A percentile compares a stretch with the other conserved stretches of the same genome.
phyloP scores from a whole-genome alignment of 306 rosid species.

The Corylus americana region DNA sequence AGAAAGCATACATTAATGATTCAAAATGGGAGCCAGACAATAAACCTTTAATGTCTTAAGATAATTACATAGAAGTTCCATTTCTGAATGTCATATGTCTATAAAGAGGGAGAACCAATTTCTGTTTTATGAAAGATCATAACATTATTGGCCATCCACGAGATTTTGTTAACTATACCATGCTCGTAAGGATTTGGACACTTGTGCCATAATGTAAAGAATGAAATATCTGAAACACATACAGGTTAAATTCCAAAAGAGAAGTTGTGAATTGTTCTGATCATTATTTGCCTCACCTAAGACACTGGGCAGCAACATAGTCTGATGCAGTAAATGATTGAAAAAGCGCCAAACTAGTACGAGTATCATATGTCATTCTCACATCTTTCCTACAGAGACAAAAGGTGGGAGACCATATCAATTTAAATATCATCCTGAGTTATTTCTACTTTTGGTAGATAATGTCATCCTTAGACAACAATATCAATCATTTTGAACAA shows the following conservation, averaged over 20 bases:
- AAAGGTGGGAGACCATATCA: constrained; percentile 13
- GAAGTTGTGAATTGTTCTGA: constrained; percentile 12
- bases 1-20: not conserved
- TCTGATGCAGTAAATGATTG: constrained; percentile 80
- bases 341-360: constrained; percentile 77
- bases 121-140: not conserved
- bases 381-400: constrained; percentile 51
- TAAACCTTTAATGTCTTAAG: not conserved
- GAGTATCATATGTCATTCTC: constrained; percentile 71
- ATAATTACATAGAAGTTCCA: not conserved
- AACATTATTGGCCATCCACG: not conserved
- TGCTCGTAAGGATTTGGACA: not conserved
- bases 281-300: constrained; percentile 56
- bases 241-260: not conserved
- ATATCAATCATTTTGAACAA: constrained; percentile 14
- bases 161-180: not conserved
- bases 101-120: not conserved
- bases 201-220: not conserved
- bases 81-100: not conserved
- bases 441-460: not conserved
- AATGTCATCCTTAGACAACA: constrained; percentile 6
- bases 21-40: not conserved
- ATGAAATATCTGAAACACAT: not conserved
- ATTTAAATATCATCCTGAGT: not conserved
- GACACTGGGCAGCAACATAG: constrained; percentile 80